phyloP scores from a whole-genome alignment of 2,329 filamentous ascomycete genomes.

The Dactylellina drechsleri region DNA sequence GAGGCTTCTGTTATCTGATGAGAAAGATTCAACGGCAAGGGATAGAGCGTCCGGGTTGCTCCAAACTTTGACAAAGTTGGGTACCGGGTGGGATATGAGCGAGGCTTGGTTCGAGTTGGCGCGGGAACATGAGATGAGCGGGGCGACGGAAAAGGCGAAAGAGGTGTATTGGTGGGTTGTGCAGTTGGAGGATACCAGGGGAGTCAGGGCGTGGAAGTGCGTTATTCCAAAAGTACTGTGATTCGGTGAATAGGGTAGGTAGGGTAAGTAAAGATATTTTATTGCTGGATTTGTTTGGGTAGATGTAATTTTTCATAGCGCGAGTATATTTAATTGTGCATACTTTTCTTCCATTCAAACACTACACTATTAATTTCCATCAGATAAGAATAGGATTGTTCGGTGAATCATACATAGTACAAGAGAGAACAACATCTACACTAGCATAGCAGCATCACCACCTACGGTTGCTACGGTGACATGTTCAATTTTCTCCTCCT shows the following conservation, averaged over 20 bases:
- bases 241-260: background rate
- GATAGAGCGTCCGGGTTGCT: conserved; percentile 89
- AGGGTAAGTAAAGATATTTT: background rate
- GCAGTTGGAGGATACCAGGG: conserved; percentile 86
- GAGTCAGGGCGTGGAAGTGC: conserved; percentile 80
- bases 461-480: no score
- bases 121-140: conserved; percentile 85
- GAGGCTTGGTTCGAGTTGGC: conserved; percentile 94
- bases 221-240: conserved; percentile 62
- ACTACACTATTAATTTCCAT: no score
- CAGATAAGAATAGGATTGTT: no score
- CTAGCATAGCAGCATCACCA: no score
- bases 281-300: no score
- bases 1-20: conserved; percentile 74
- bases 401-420: no score
- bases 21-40: conserved; percentile 74
- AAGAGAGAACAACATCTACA: no score
- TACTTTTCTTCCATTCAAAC: no score
- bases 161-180: conserved; percentile 98
- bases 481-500: no score
- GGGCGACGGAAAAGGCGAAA: conserved; percentile 86
- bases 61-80: conserved; percentile 83
- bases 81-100: conserved; percentile 86
- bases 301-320: no score
- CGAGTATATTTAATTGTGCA: no score